Conservation (phyloP, 345 rosid species). For the Bruguiera sexangula region DNA sequence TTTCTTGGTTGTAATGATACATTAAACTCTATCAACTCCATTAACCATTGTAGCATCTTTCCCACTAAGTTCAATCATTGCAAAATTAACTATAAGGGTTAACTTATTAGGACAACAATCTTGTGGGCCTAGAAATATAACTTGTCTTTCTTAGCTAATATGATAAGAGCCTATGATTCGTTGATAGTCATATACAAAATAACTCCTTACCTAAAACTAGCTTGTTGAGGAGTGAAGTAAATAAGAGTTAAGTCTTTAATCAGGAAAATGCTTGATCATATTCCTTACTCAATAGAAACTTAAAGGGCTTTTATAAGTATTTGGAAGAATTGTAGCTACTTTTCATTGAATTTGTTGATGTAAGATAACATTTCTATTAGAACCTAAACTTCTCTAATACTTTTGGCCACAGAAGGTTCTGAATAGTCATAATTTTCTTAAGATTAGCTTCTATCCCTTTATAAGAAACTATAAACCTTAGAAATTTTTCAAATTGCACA, state of each 20-base stretch:
- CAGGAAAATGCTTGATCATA: background rate
- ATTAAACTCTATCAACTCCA: too few species aligned
- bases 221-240: background rate
- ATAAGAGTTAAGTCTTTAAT: background rate
- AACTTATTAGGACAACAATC: too few species aligned
- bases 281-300: background rate
- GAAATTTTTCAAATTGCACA: background rate
- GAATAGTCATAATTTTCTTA: background rate
- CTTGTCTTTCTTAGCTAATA: too few species aligned
- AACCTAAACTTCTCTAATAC: background rate
- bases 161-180: too few species aligned
- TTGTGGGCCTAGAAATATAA: too few species aligned
- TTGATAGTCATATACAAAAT: background rate
- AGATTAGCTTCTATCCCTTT: background rate
- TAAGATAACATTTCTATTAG: background rate
- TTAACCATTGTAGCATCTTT: too few species aligned
- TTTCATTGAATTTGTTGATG: rapidly evolving
- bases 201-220: background rate
- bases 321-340: background rate
- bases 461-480: background rate
- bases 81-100: too few species aligned
- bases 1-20: too few species aligned
- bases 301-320: background rate
- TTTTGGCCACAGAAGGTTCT: background rate
- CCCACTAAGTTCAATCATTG: too few species aligned